Base-by-base conservation (phyloP, 164 flowering plant species). In the Liquidambar formosana region DNA sequence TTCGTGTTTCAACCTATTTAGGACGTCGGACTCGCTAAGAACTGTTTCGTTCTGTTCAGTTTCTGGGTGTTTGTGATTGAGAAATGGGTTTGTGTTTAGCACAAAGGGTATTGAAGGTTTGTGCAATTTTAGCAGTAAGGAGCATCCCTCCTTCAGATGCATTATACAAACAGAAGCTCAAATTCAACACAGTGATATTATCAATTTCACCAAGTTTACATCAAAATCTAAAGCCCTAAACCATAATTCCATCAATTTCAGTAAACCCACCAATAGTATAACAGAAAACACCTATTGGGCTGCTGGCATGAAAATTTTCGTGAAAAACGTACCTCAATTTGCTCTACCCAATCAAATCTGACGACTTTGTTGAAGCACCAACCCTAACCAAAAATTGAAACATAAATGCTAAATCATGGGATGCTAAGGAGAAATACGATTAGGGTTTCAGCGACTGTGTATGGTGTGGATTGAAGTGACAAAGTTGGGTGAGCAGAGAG, bases 91-190 rank as follows among this genome's bases (percentile, higher is more conserved):
- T 45, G 89, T 73, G 77, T 76, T 84, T 54, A 89, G 85, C 18
- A 88, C 66, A 66, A 89, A 79, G 10, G 93, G 85, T 19, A 81
- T 68, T 38, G 81, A 67, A 18, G 87, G 86, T 72, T 83, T 90
- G 13, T 71, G 84, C 4, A 72, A 69, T 74, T 85, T 89, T 5
- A 89, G 45, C 70, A 92, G 65, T 23, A 90, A 70, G 14, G 88
- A 82, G 28, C 85, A 76, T 3, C 92, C 92, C 49, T 84, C 86
- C 72, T 77, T 89, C 84, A 91, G 61, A 75, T 87, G 74, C 93
- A 91, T 87, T 11, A 65, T 71, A 16, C 49, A 74, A 61, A n/a
- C 22, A 44, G 10, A 18, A 25, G 26, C 26, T 27, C 53, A 23
- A 56, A 67, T 57, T 6, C 27, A 60, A 60, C 45, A 67, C 13